Evolutionary conservation across 2,329 filamentous ascomycete genomes (phyloP), one percentile per base, ranked within the genome.

Genomic region (Sporothrix dimorphospora): DNA sequence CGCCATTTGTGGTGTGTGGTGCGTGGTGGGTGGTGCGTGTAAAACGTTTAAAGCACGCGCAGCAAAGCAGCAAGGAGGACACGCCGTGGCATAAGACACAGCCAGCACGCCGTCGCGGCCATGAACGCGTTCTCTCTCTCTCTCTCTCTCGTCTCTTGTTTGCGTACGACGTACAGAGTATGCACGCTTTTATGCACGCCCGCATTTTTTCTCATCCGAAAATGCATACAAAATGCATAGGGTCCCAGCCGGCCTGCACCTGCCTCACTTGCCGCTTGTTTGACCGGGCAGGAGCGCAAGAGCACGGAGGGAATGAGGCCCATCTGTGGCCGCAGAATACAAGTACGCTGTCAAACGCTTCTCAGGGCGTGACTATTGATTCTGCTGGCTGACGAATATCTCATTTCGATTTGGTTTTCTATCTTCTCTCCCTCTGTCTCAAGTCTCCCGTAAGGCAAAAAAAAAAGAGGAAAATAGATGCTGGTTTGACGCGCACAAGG

Each of bases 181-280:
- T 24, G 19, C n/a, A 21, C 12, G n/a, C n/a, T 40, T 4, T 5
- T 40, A 6, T 63, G 12, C 7, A 16, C 16, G 40, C 16, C 14
- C 5, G 5, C 55, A 5, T 40, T 16, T 21, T 59, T 59, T 30
- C 21, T 24, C 59, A 27, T 21, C 21, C 59, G 21, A 45, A 27
- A 27, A 45, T 24, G n/a, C 12, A 27, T 16, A 65, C 59, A 65
- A 27, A 65, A 34, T 57, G 53, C 24, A 16, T 8, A 42, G 12
- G 4, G 59, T 38, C 38, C 21, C 27, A 45, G 38, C 38, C 27
- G 59, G 21, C 38, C n/a, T 4, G 63, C 40, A 49, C 45, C 63
- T 49, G 63, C 63, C 38, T 65, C 61, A 65, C 21, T 65, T 65
- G 40, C 61, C 40, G 61, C 61, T 8, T 42, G 34, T 42, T n/a